Evolutionary conservation across 169 alveolate genomes (phyloP).

Genomic region (Plasmodium coatneyi): DNA sequence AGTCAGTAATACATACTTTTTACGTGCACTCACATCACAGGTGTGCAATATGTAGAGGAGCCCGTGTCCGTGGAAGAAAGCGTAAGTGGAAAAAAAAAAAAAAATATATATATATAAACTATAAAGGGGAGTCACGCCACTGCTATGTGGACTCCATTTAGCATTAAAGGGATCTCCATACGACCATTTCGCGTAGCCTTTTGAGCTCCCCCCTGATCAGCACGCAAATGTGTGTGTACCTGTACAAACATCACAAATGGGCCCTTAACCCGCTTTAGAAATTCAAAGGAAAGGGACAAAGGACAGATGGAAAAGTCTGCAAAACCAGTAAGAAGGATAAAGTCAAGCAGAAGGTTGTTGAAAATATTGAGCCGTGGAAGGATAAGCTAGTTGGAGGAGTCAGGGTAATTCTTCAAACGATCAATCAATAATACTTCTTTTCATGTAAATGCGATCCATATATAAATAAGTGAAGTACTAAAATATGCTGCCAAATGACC

Average conservation of each 20-base stretch:
- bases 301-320: conserved; percentile 72
- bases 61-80: conserved; percentile 41
- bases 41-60: conserved; percentile 65
- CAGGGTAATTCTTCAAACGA: conserved; percentile 71
- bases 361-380: conserved; percentile 81
- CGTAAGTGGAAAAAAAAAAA: conserved; percentile 39
- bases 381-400: conserved; percentile 82
- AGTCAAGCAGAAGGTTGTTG: conserved; percentile 39
- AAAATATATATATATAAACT: neutral
- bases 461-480: neutral
- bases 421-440: neutral
- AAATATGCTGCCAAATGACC: neutral
- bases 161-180: neutral
- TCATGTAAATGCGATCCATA: neutral
- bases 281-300: conserved; percentile 74
- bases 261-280: conserved; percentile 7
- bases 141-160: neutral
- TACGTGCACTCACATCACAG: neutral
- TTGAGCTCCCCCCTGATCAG: neutral
- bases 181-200: neutral
- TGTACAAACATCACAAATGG: neutral
- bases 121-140: neutral
- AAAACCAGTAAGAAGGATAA: conserved; percentile 55
- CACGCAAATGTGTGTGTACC: neutral
- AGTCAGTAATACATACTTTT: neutral